These are phyloP conservation scores for Anaeromyces robustus DNA, from an alignment of 192 early-diverging fungal species.

Conservation along the genomic window DNA sequence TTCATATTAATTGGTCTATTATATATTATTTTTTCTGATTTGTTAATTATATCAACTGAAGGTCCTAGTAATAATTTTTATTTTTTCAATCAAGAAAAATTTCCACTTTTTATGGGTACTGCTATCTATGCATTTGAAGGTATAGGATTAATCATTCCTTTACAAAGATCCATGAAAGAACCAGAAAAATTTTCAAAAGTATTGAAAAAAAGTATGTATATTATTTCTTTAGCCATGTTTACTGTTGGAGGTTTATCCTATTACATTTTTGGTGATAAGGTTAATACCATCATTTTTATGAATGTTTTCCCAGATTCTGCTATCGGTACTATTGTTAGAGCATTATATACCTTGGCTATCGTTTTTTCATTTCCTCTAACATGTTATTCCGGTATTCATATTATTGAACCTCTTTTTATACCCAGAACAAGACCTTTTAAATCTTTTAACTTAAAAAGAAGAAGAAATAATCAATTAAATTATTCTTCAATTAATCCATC, in stretches of 20 bases:
- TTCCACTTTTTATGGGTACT: slow-evolving; percentile 84
- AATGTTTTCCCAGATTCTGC: slow-evolving; percentile 37
- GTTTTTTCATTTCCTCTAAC: slow-evolving; percentile 83
- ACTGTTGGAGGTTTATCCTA: slow-evolving; percentile 27
- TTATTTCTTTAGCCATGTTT: slow-evolving; percentile 20
- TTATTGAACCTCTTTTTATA: slow-evolving; percentile 17
- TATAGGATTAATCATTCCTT: slow-evolving; percentile 70
- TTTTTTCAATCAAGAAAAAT: slow-evolving; percentile 61
- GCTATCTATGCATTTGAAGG: slow-evolving; percentile 85
- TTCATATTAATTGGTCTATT: slow-evolving; percentile 80
- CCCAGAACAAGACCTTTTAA: not conserved
- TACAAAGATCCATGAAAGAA: slow-evolving; percentile 76
- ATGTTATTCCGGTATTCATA: slow-evolving; percentile 85
- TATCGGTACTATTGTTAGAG: not conserved
- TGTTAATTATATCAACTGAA: slow-evolving; percentile 40
- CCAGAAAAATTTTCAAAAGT: slow-evolving; percentile 76
- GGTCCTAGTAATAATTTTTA: slow-evolving; percentile 53
- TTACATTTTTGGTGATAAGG: slow-evolving; percentile 60
- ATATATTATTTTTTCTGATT: slow-evolving; percentile 71
- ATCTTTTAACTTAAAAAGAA: not conserved
- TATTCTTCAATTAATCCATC: not conserved
- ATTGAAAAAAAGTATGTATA: slow-evolving; percentile 53
- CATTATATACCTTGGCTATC: slow-evolving; percentile 65
- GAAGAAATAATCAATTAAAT: not conserved
- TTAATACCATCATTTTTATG: slow-evolving; percentile 68